Base-by-base conservation (phyloP, 139 green algal species). In the Micractinium conductrix region DNA sequence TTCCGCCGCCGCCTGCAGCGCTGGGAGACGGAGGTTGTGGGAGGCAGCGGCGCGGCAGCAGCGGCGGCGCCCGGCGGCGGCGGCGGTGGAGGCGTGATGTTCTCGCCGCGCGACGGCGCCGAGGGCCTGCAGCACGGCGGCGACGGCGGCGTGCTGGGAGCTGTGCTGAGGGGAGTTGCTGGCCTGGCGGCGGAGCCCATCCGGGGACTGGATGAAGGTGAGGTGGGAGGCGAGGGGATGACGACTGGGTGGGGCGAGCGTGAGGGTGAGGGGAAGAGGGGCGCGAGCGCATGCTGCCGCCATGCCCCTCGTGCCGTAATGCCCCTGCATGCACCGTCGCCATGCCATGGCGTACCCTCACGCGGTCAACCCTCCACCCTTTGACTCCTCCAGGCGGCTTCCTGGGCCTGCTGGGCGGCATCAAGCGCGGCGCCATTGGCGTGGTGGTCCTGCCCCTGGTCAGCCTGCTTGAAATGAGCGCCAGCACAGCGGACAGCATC, bases 381-480 rank as follows among this genome's bases (percentile, higher is more conserved):
- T n/a, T n/a, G n/a, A n/a, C 40, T 16, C 21, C 17, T 55, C 30
- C 42, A 81, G 69, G 74, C 50, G 89, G 89, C 21, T 22, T 87
- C n/a, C 8, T n/a, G 33, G 91, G 87, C 43, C 58, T 89, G 38
- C 37, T 87, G 60, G 35, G 35, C 28, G 89, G 91, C 16, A 22
- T 89, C 7, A 42, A 69, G 22, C 85, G 81, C 14, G 91, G 87
- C 33, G 68, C 68, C 42, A 33, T 88, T 14, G 87, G 89, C 43
- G 53, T 85, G 5, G 63, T 93, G 38, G 70, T 88, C 21, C 76
- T 86, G 42, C 90, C 90, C 2, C 55, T 93, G 50, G 90, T 85
- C 38, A 55, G 35, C 24, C 48, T 87, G 48, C 83, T 93, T 69
- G 88, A 91, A 33, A 90, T 88, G 44, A 63, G 37, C 24, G 89